Percentiles rank a stretch among this genome's conserved stretches.
Evolutionary conservation across 2,329 filamentous ascomycete genomes (phyloP).

Genomic region (Aspergillus viridinutans): DNA sequence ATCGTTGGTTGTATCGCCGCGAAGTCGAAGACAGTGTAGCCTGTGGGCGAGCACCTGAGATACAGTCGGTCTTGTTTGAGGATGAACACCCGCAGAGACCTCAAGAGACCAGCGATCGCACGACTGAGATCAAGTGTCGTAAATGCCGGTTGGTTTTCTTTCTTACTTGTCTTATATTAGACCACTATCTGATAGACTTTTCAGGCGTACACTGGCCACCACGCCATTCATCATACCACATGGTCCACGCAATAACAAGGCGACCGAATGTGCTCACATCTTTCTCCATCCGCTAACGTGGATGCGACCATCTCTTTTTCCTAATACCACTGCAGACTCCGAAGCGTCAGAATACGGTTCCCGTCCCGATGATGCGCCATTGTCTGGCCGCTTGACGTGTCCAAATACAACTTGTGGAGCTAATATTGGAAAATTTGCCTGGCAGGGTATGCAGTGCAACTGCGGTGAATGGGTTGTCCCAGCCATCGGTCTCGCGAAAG

Average conservation of each 20-base stretch:
- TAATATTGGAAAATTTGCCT: conserved; percentile 88
- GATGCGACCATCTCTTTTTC: conserved; percentile 78
- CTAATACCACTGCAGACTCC: conserved; percentile 16
- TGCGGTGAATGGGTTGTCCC: conserved; percentile 89
- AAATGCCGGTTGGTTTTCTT: conserved; percentile 69
- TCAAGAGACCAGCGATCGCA: conserved; percentile 17
- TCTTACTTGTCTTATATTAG: not conserved
- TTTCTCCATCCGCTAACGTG: conserved; percentile 91
- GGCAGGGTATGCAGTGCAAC: conserved; percentile 91
- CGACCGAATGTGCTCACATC: conserved; percentile 67
- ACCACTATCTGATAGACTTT: conserved; percentile 4
- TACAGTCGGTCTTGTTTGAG: conserved; percentile 71
- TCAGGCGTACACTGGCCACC: conserved; percentile 58
- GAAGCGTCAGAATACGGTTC: conserved; percentile 16
- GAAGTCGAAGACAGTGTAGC: conserved; percentile 65
- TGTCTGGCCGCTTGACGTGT: conserved; percentile 81
- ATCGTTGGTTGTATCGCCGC: conserved; percentile 68
- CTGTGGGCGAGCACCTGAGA: conserved; percentile 72
- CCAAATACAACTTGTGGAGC: conserved; percentile 73
- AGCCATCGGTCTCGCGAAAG: conserved; percentile 78
- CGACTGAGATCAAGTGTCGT: conserved; percentile 73
- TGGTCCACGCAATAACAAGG: conserved; percentile 29
- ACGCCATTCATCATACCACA: conserved; percentile 67
- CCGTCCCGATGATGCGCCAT: conserved; percentile 61
- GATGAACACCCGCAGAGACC: conserved; percentile 41